Percentiles rank a stretch among this genome's conserved stretches.
These are phyloP conservation scores for Trichoderma sp. DNA, from an alignment of 2,329 filamentous ascomycete genomes.

Conservation along the genomic window DNA sequence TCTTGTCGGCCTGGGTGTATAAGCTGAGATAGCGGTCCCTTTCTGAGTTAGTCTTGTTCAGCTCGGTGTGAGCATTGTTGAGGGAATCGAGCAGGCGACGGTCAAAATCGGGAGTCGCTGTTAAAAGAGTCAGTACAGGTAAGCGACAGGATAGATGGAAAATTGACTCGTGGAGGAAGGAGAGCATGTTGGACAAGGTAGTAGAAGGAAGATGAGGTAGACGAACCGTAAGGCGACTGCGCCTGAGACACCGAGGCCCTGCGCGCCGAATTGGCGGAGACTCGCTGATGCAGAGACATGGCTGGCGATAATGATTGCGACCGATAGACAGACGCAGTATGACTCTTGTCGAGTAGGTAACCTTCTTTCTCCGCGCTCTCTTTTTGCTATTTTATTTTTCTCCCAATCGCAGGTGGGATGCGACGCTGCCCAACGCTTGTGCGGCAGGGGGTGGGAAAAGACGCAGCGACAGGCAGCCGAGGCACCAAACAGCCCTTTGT, in stretches of 20 bases:
- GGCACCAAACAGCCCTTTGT: slow-evolving; percentile 10
- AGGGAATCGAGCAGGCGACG: slow-evolving; percentile 32
- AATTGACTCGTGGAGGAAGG: no score
- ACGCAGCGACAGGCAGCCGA: slow-evolving; percentile 18
- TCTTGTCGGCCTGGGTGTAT: slow-evolving; percentile 38
- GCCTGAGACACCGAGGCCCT: slow-evolving; percentile 33
- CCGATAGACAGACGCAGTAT: neutral
- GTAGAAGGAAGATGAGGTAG: neutral
- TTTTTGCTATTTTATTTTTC: neutral
- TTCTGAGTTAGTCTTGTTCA: slow-evolving; percentile 34
- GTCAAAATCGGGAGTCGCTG: slow-evolving; percentile 25
- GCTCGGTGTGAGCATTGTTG: slow-evolving; percentile 33
- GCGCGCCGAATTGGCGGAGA: slow-evolving; percentile 32
- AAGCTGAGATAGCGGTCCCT: slow-evolving; percentile 35
- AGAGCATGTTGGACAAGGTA: no score
- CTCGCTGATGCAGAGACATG: slow-evolving; percentile 30
- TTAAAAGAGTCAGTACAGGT: slow-evolving; percentile 21
- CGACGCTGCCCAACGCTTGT: slow-evolving; percentile 25
- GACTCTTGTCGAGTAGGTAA: neutral
- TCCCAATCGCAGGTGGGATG: slow-evolving; percentile 27
- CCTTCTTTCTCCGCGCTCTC: neutral
- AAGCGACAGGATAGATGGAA: neutral
- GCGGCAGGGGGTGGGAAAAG: slow-evolving; percentile 18
- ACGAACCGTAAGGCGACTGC: slow-evolving; percentile 28
- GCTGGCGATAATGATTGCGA: slow-evolving; percentile 16